Evolutionary conservation across 2,329 filamentous ascomycete species (phyloP), one percentile per base, ranked within the genome.

Genomic region (Apiospora rasikravindrae): DNA sequence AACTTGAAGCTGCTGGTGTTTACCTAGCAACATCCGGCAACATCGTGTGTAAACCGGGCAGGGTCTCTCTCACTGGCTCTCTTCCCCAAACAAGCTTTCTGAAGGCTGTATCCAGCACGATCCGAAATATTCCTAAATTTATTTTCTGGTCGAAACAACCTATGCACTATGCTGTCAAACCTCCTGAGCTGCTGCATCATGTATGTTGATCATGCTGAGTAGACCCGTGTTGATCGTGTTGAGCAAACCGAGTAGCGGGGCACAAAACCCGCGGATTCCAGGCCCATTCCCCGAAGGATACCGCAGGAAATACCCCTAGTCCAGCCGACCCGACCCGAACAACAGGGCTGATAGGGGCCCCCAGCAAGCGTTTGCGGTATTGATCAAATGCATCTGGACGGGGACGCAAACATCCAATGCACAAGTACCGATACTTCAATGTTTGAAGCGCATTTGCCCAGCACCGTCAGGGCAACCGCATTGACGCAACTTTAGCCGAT

Each of bases 271-370:
- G 57, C 57, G 29, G 57, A n/a, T 24, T 40, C 57, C 57, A 64
- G n/a, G 44, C 29, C 40, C 45, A 26, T 29, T 37, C 42, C 44
- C 66, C 66, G 66, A 68, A 68, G 66, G 66, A 68, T 29, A 68
- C 66, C 66, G 66, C 13, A 68, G 66, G 66, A 24, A 47, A 68
- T 4, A 2, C 11, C 8, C 44, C 24, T 29, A 29, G 14, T 33
- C 40, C n/a, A 68, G 66, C 66, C 66, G 66, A 68, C 45, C 66
- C 66, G 66, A 68, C 44, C 66, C 66, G 66, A 67, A 26, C 44
- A 22, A 24, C 57, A 64, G 57, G 57, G 57, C 57, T 64, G 57
- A 64, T 40, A 14, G 24, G 24, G 40, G 53, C 29, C 49, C 49
- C 29, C 51, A 29, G 26, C 24, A 57, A 10, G 51, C 14, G 26